Conservation (phyloP, 2,329 filamentous ascomycete genomes). For the Calonectria multiphialidica region DNA sequence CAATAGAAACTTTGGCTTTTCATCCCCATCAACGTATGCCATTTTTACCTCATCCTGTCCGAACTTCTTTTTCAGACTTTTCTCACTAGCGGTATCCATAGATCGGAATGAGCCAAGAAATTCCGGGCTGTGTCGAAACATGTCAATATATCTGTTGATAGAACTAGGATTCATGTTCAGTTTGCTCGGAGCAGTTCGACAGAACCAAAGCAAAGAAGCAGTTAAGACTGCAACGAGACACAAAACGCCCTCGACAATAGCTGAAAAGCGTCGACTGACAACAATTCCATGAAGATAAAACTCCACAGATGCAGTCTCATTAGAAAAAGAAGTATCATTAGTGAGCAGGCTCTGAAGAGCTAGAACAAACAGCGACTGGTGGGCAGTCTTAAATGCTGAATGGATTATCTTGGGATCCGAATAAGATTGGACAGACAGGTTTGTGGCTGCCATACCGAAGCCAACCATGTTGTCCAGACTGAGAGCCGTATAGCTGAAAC, state of each 20-base stretch:
- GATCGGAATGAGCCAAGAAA: conserved; percentile 9
- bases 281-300: conserved; percentile 44
- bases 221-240: conserved; percentile 35
- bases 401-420: conserved; percentile 14
- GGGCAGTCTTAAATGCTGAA: conserved; percentile 37
- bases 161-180: conserved; percentile 44
- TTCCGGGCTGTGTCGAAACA: conserved; percentile 34
- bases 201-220: conserved; percentile 32
- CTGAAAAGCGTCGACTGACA: conserved; percentile 48
- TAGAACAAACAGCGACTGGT: conserved; percentile 47
- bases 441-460: conserved; percentile 42
- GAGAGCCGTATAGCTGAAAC: conserved; percentile 31
- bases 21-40: background rate
- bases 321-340: conserved; percentile 24
- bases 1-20: background rate
- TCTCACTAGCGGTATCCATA: conserved; percentile 29
- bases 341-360: conserved; percentile 35
- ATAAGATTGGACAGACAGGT: conserved; percentile 23
- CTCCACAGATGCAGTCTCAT: conserved; percentile 25
- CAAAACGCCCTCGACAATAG: conserved; percentile 45
- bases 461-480: conserved; percentile 47
- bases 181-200: conserved; percentile 12
- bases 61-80: conserved; percentile 13
- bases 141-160: conserved; percentile 30
- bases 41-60: conserved; percentile 33